phyloP scores from a whole-genome alignment of 495 filamentous ascomycete genomes.

The Copromyces sp. region DNA sequence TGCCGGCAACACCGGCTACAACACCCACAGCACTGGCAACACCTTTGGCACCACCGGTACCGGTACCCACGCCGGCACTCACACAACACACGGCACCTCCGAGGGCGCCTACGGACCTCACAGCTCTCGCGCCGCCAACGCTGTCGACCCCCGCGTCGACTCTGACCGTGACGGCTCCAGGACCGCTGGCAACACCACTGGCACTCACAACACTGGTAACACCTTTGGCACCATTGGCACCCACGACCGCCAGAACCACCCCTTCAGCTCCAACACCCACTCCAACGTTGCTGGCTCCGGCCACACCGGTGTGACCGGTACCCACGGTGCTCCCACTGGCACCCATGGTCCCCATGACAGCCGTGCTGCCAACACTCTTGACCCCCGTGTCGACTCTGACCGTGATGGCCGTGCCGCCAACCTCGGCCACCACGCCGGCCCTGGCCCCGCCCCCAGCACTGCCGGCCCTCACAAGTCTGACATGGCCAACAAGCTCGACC shows the following conservation, averaged over 20 bases:
- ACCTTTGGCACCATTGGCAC: conserved; percentile 4
- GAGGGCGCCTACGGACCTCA: neutral
- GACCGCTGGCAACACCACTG: conserved; percentile 8
- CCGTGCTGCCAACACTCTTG: conserved; percentile 43
- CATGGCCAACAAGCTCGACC: conserved; percentile 43
- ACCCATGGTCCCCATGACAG: conserved; percentile 39
- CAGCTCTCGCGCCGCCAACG: conserved; percentile 26
- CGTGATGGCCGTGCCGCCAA: conserved; percentile 24
- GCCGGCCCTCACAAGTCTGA: conserved; percentile 46
- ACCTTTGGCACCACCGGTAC: conserved; percentile 4
- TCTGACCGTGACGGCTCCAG: conserved; percentile 18
- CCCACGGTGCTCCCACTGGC: conserved; percentile 15
- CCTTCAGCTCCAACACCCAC: conserved; percentile 8
- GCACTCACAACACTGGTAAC: conserved; percentile 5
- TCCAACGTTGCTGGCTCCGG: conserved; percentile 22
- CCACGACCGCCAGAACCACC: neutral
- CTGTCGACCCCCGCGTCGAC: conserved; percentile 41
- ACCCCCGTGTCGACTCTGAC: conserved; percentile 41
- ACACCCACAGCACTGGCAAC: conserved; percentile 3
- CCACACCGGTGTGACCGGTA: conserved; percentile 20
- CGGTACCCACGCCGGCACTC: conserved; percentile 1
- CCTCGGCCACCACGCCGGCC: conserved; percentile 10
- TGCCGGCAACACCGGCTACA: conserved; percentile 5
- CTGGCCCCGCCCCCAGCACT: conserved; percentile 33
- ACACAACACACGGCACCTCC: neutral